Percentiles rank a stretch among this genome's conserved stretches.
These are phyloP conservation scores for Picochlorum sp. DNA, from an alignment of 139 green algal species.

Conservation along the genomic window DNA sequence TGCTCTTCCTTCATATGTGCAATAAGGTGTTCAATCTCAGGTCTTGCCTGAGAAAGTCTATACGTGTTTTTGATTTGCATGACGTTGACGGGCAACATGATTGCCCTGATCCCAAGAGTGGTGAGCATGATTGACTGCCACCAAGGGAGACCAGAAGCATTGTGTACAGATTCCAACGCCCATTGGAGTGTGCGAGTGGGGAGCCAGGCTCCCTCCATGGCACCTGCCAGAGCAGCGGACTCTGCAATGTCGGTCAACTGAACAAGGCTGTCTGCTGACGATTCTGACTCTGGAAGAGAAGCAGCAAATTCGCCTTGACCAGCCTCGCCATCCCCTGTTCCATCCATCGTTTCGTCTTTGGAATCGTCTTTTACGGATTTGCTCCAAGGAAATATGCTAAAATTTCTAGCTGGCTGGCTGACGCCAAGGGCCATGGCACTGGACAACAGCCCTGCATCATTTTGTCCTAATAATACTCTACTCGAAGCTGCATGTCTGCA, in stretches of 20 bases:
- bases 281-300: background rate
- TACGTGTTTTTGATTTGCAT: constrained; percentile 48
- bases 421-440: background rate
- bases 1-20: constrained; percentile 44
- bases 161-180: constrained; percentile 37
- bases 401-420: background rate
- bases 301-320: background rate
- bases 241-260: constrained; percentile 22
- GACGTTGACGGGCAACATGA: constrained; percentile 54
- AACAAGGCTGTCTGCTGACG: constrained; percentile 13
- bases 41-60: constrained; percentile 46
- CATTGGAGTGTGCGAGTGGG: constrained; percentile 40
- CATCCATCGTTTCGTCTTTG: background rate
- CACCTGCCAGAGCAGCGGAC: constrained; percentile 22
- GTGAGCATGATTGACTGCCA: constrained; percentile 41
- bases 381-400: constrained; percentile 8
- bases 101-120: constrained; percentile 37
- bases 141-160: constrained; percentile 40
- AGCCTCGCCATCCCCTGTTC: background rate
- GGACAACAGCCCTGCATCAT: background rate
- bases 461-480: too few species aligned
- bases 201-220: constrained; percentile 32
- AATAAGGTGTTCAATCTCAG: constrained; percentile 41
- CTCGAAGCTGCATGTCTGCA: too few species aligned
- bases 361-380: background rate